Base-by-base conservation (phyloP, 345 rosid species). In the Raphanus sativus region DNA sequence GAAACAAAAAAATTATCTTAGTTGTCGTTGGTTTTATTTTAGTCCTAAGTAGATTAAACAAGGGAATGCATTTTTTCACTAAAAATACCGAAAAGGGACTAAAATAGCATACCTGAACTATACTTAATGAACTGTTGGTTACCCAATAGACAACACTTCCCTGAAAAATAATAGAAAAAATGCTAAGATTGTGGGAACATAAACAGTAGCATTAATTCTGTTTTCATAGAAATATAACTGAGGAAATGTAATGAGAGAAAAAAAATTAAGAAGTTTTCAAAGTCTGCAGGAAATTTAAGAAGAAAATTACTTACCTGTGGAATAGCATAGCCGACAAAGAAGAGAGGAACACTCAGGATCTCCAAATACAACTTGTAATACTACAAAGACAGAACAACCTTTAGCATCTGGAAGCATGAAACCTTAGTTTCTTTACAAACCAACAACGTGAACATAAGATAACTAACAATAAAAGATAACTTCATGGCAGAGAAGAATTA, bases 61-160 rank as follows among this genome's bases (percentile, higher is more conserved):
- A 34, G 33, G 69, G 26, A 62, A 29, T 40, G 26, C 25, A 2
- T 16, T 6, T 76, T 76, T 76, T 28, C 11, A 77, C 33, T 16
- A 32, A 30, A 0, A 65, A 71, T 65, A 32, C 69, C 2, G 45
- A 65, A 74, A 38, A 55, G 17, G 40, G 50, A 64, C 34, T 40
- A 28, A 38, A 33, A 75, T 4, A 74, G 62, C 82, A 59, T 58
- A 94, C 98, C 98, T 90, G 98, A 64, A 90, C 13, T 50, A 85
- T 36, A 82, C 75, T 92, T 16, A 88, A 59, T 74, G 94, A 89
- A 65, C 91, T 83, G 81, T 94, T 94, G 45, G 98, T 86, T 69
- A 86, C 86, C 98, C 98, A 94, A 72, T 92, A 94, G 50, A 94
- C 86, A 69, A 90, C 87, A 83, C 93, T 90, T 78, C 97, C 98